These are phyloP conservation scores for Bipolaris bicolor DNA, from an alignment of 2,329 filamentous ascomycete species.

Conservation along the genomic window DNA sequence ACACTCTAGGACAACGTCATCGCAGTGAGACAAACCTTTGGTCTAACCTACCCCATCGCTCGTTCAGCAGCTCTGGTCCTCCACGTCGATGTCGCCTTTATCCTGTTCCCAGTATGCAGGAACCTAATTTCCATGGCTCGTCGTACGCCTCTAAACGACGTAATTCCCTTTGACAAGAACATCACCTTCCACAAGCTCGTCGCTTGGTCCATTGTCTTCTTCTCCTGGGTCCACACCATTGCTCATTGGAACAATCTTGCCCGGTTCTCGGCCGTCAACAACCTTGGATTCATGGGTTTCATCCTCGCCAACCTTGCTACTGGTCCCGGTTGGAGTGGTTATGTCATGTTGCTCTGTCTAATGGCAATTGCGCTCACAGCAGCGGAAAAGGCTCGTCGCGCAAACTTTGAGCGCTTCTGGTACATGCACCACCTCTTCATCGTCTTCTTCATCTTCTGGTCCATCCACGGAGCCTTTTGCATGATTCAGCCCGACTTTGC, in stretches of 20 bases:
- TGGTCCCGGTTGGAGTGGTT: constrained; percentile 84
- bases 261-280: constrained; percentile 74
- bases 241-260: constrained; percentile 89
- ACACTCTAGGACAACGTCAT: constrained; percentile 65
- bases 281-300: constrained; percentile 78
- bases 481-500: constrained; percentile 87
- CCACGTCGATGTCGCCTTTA: constrained; percentile 80
- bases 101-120: constrained; percentile 82
- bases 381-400: constrained; percentile 75
- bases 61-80: constrained; percentile 76
- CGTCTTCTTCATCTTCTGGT: constrained; percentile 89
- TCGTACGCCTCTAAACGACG: constrained; percentile 81
- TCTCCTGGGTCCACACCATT: constrained; percentile 84
- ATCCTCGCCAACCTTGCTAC: constrained; percentile 77
- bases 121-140: constrained; percentile 82
- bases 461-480: constrained; percentile 86
- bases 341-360: constrained; percentile 79
- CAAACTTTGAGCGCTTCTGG: constrained; percentile 90
- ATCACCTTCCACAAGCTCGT: constrained; percentile 86
- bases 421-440: constrained; percentile 89
- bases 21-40: constrained; percentile 70
- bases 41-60: constrained; percentile 77
- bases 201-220: constrained; percentile 88
- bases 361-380: constrained; percentile 81
- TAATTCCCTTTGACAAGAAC: constrained; percentile 89